A percentile compares a stretch with the other conserved stretches of the same genome.
phyloP scores from a whole-genome alignment of 2,329 filamentous ascomycete genomes.

The Pseudogymnoascus pannorum region DNA sequence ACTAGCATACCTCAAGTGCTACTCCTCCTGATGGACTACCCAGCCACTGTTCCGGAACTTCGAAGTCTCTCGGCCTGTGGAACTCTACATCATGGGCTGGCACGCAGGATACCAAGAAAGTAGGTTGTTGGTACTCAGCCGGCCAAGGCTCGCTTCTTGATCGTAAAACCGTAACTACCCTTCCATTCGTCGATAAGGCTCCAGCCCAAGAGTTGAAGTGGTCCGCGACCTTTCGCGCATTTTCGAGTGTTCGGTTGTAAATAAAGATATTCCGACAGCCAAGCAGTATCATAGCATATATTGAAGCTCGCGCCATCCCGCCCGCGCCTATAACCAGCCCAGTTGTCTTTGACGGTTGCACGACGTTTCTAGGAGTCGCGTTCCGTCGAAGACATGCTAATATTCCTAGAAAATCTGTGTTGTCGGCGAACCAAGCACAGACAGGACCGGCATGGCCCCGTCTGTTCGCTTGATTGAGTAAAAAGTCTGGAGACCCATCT shows the following conservation, averaged over 20 bases:
- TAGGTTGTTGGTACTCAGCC: constrained; percentile 52
- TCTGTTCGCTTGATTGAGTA: constrained; percentile 16
- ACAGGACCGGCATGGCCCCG: constrained; percentile 54
- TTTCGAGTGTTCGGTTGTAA: constrained; percentile 62
- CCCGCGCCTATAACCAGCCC: constrained; percentile 58
- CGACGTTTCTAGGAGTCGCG: constrained; percentile 63
- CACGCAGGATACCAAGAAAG: constrained; percentile 70
- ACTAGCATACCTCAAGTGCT: constrained; percentile 48
- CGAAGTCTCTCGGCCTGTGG: constrained; percentile 60
- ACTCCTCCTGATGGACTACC: constrained; percentile 67
- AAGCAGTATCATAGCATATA: constrained; percentile 71
- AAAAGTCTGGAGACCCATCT: constrained; percentile 42
- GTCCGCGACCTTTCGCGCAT: constrained; percentile 57
- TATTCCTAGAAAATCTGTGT: constrained; percentile 73
- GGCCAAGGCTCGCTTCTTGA: constrained; percentile 59
- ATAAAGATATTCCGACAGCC: constrained; percentile 71
- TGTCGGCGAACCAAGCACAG: constrained; percentile 60
- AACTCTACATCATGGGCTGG: constrained; percentile 61
- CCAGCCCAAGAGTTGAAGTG: constrained; percentile 54
- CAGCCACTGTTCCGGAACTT: constrained; percentile 62
- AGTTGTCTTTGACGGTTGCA: constrained; percentile 39
- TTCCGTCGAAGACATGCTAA: constrained; percentile 49
- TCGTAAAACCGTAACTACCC: constrained; percentile 42
- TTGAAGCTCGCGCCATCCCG: constrained; percentile 70
- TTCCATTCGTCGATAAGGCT: constrained; percentile 23